These are phyloP conservation scores for Apophysomyces sp. DNA, from an alignment of 371 early-diverging fungal genomes.

Conservation along the genomic window DNA sequence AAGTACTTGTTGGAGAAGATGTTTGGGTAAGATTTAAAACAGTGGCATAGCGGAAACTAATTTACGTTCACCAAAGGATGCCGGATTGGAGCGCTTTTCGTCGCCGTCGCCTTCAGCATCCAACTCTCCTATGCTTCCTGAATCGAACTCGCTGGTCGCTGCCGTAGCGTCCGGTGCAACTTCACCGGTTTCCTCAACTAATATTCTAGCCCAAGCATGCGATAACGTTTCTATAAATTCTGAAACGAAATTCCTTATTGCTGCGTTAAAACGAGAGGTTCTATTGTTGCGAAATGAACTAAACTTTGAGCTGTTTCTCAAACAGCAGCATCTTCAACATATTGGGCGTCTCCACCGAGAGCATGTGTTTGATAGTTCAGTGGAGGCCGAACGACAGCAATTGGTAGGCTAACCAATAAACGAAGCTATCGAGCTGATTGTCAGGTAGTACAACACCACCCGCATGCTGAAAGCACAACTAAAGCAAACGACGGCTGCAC, in stretches of 20 bases:
- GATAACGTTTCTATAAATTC: slow-evolving; percentile 11
- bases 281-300: slow-evolving; percentile 60
- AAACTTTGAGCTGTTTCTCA: slow-evolving; percentile 66
- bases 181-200: background rate
- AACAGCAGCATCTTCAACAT: slow-evolving; percentile 69
- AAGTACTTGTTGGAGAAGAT: slow-evolving; percentile 53
- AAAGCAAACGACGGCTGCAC: slow-evolving; percentile 45
- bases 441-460: slow-evolving; percentile 52
- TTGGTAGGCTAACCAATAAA: slow-evolving; percentile 24
- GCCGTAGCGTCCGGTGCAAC: background rate
- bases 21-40: slow-evolving; percentile 36
- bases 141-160: slow-evolving; percentile 6
- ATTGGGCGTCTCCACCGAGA: slow-evolving; percentile 65
- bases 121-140: slow-evolving; percentile 2
- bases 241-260: slow-evolving; percentile 36
- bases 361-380: slow-evolving; percentile 62
- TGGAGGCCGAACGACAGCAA: slow-evolving; percentile 64
- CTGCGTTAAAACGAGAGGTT: slow-evolving; percentile 58
- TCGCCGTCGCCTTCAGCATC: slow-evolving; percentile 13
- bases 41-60: background rate
- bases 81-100: slow-evolving; percentile 21
- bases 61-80: slow-evolving; percentile 19
- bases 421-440: background rate
- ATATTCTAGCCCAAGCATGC: background rate
- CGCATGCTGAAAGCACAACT: slow-evolving; percentile 56